Base-by-base conservation (phyloP, 2,329 filamentous ascomycete genomes). In the Venturia carpophila region DNA sequence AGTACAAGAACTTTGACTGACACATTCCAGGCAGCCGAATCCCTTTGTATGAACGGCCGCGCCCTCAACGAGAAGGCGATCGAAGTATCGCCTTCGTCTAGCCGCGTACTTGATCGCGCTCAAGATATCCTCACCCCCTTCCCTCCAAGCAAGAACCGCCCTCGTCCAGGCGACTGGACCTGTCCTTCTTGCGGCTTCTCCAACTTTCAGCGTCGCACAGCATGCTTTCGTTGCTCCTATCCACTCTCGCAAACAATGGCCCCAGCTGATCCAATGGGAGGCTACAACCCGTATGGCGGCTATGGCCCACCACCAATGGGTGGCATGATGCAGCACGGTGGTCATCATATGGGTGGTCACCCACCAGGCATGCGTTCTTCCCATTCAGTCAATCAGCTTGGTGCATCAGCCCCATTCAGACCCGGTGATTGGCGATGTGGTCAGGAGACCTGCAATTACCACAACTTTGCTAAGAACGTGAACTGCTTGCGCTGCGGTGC, bases 401-500 rank as follows among this genome's bases (percentile, higher is more conserved):
- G 66, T 19, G 64, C 64, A 11, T 63, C 92, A 60, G 94, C 99
- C 55, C 94, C 94, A 19, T 99, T 99, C 88, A 90, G 94, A 73
- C 94, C 94, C 65, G 94, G 94, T 73, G 94, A 99, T 74, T 99
- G 94, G 94, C 97, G 97, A 78, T 99, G 94, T 74, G 94, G 94
- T 65, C 94, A 94, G 69, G 94, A 99, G 74, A 92, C 92, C 45
- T 99, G 94, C 75, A 91, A 90, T 66, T 99, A 99, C 77, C 94
- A 99, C 82, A 99, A 99, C 80, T 99, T 99, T 75, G 94, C 94
- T 68, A 99, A 99, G 85, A 99, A 99, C 72, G 93, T 97, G 66
- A 96, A 91, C 78, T 99, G 94, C 77, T 85, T 99, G 68, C 90
- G 94, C 67, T 99, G 94, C 74, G 94, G 94, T 75, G 94, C 93